These are phyloP conservation scores for Sporothrix mexicana DNA, from an alignment of 2,329 filamentous ascomycete genomes.

Conservation along the genomic window DNA sequence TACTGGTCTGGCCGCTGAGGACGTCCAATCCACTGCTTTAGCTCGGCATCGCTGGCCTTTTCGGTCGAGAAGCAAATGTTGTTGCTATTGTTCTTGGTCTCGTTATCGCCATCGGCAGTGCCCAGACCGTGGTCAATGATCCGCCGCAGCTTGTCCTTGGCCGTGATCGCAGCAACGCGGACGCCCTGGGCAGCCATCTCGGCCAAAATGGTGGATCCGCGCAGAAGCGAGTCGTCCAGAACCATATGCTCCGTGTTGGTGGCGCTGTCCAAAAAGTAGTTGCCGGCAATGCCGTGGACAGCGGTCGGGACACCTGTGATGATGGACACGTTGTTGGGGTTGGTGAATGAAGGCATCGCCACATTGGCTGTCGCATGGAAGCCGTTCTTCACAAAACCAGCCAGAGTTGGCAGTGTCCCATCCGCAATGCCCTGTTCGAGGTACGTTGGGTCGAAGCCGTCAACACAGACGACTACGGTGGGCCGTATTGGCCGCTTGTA, in stretches of 20 bases:
- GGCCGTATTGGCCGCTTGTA: slow-evolving; percentile 37
- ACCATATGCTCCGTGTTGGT: slow-evolving; percentile 51
- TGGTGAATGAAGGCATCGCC: slow-evolving; percentile 53
- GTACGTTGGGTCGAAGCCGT: slow-evolving; percentile 53
- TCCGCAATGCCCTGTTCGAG: slow-evolving; percentile 45
- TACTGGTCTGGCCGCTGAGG: slow-evolving; percentile 48
- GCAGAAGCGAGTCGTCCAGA: slow-evolving; percentile 48
- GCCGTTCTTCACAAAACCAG: slow-evolving; percentile 44
- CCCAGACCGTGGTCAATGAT: slow-evolving; percentile 49
- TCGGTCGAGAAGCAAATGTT: slow-evolving; percentile 50
- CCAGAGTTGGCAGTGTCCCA: slow-evolving; percentile 46
- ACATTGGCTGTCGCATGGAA: slow-evolving; percentile 49
- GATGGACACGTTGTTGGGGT: slow-evolving; percentile 54
- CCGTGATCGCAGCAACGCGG: slow-evolving; percentile 51
- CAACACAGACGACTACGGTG: slow-evolving; percentile 51
- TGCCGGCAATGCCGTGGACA: slow-evolving; percentile 51
- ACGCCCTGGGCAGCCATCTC: slow-evolving; percentile 49
- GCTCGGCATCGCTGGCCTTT: slow-evolving; percentile 43
- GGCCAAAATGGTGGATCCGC: slow-evolving; percentile 51
- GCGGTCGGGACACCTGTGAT: slow-evolving; percentile 50
- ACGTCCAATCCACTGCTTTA: slow-evolving; percentile 45
- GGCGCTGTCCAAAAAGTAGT: slow-evolving; percentile 50
- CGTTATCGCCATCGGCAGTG: slow-evolving; percentile 30
- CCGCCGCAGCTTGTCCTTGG: slow-evolving; percentile 52
- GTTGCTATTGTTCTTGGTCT: background rate